phyloP scores from a whole-genome alignment of 805 yeast species.

The Allodekkera sacchari region DNA sequence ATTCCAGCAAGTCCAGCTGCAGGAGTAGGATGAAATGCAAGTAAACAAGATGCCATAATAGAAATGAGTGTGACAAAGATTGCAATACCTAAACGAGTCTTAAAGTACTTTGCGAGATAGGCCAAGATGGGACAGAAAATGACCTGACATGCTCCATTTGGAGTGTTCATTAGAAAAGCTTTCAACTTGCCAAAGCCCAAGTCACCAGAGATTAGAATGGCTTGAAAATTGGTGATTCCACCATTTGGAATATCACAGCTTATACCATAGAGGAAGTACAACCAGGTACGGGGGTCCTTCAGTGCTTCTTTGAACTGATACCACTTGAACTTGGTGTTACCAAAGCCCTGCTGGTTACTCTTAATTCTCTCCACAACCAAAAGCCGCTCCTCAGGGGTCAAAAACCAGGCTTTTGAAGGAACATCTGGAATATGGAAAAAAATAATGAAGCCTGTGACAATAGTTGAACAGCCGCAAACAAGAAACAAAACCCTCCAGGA shows the following conservation, averaged over 20 bases:
- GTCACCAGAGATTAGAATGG: constrained; percentile 32
- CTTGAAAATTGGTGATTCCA: constrained; percentile 42
- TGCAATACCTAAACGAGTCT: no score
- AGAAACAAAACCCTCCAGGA: constrained; percentile 59
- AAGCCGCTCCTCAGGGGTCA: constrained; percentile 37
- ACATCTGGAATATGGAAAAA: constrained; percentile 47
- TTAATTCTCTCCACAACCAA: constrained; percentile 50
- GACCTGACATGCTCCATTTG: constrained; percentile 31
- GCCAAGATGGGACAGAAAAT: no score
- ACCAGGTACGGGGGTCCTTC: constrained; percentile 42
- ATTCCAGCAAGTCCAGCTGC: constrained; percentile 21
- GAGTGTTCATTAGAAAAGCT: constrained; percentile 27
- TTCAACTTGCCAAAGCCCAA: constrained; percentile 20
- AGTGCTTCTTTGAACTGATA: constrained; percentile 48
- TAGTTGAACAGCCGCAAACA: constrained; percentile 51
- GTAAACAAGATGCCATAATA: no score
- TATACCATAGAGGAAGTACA: constrained; percentile 35
- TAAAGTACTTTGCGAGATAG: no score
- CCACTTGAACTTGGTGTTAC: constrained; percentile 44
- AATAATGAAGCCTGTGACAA: constrained; percentile 43
- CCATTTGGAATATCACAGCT: constrained; percentile 49
- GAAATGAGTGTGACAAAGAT: no score
- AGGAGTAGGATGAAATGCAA: constrained; percentile 34
- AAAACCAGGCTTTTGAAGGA: constrained; percentile 44
- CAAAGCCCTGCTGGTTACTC: constrained; percentile 52